A percentile compares a stretch with the other conserved stretches of the same genome.
These are phyloP conservation scores for Prunus dulcis DNA, from an alignment of 306 rosid species.

Conservation along the genomic window DNA sequence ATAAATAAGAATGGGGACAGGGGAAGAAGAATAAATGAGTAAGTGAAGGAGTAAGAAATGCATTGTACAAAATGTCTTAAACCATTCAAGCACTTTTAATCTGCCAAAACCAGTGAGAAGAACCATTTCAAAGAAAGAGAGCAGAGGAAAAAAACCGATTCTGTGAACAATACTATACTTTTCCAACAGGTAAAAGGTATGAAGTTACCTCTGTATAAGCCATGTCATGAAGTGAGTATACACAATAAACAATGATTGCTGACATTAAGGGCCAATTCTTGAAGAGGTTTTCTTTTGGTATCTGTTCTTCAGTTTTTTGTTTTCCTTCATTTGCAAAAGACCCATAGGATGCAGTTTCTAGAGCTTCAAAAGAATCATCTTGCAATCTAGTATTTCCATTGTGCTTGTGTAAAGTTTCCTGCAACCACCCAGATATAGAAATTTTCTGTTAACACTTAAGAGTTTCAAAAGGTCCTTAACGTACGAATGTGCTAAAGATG, in stretches of 20 bases:
- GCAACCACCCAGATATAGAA: conserved; percentile 15
- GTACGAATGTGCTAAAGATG: neutral
- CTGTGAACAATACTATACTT: neutral
- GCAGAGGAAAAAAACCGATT: neutral
- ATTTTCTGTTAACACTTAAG: neutral
- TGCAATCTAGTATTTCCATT: conserved; percentile 15
- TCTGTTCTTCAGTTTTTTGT: conserved; percentile 17
- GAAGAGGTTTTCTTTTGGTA: conserved; percentile 48
- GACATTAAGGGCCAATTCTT: conserved; percentile 90
- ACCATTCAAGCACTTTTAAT: neutral
- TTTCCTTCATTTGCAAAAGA: conserved; percentile 8
- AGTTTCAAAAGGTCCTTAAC: neutral
- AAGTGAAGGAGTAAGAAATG: neutral
- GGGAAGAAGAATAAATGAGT: neutral
- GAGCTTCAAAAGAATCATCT: conserved; percentile 29
- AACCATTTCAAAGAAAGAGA: neutral
- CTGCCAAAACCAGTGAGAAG: neutral
- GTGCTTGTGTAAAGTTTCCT: conserved; percentile 88
- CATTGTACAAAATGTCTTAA: neutral
- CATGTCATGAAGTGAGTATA: conserved; percentile 74
- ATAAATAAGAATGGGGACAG: neutral
- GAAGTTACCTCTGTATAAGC: conserved; percentile 76
- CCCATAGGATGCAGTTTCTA: conserved; percentile 44
- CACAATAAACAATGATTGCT: conserved; percentile 53
- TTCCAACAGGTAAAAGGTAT: neutral